Conservation (phyloP, 257 asterid species). For the Rhazya stricta region DNA sequence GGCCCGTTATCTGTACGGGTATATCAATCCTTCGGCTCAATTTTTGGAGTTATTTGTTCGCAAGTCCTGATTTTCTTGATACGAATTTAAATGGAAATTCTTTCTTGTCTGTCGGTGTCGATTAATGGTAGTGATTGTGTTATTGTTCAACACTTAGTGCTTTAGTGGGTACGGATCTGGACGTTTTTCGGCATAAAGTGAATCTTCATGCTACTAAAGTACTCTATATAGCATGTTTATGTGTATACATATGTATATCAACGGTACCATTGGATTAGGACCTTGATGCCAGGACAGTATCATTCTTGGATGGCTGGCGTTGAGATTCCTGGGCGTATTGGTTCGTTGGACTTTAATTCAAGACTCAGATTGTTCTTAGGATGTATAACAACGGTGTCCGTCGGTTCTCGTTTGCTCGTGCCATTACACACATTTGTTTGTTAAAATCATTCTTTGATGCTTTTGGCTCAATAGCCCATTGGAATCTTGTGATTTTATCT, state of each 20-base stretch:
- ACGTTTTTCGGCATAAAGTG: conserved; percentile 1
- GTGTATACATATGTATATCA: background rate
- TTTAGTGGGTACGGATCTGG: conserved; percentile 13
- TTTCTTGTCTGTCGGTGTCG: background rate
- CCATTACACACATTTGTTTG: background rate
- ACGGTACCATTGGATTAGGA: background rate
- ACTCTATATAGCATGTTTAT: background rate
- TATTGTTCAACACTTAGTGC: background rate
- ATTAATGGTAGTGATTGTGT: background rate
- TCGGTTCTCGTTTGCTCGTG: conserved; percentile 6
- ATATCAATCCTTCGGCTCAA: background rate
- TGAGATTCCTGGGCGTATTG: background rate
- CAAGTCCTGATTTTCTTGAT: background rate
- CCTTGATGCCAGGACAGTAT: background rate
- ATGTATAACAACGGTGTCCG: background rate
- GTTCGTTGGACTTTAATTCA: conserved; percentile 3
- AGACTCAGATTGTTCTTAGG: background rate
- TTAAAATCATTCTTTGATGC: background rate
- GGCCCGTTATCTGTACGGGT: background rate
- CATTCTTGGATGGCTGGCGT: background rate
- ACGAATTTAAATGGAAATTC: background rate
- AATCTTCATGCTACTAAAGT: background rate
- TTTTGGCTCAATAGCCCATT: background rate
- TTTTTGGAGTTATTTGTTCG: background rate
- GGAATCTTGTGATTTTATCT: background rate